Conservation (phyloP, 768 basidiomycete species). For the Psilocybe cubensis region DNA sequence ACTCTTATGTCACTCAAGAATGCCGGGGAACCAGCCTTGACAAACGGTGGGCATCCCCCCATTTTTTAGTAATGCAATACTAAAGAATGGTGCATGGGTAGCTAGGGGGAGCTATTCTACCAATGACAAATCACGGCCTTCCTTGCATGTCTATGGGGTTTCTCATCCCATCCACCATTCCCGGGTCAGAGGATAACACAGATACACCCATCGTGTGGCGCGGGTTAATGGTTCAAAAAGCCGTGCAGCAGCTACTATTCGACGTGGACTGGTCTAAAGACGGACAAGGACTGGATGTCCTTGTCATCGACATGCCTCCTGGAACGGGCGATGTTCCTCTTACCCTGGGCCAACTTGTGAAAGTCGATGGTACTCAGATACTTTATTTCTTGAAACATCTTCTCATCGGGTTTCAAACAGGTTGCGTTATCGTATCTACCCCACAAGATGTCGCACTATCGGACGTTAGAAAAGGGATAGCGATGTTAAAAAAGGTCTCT, state of each 20-base stretch:
- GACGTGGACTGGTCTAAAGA: slow-evolving; percentile 85
- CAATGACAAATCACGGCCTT: slow-evolving; percentile 85
- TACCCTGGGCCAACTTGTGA: slow-evolving; percentile 56
- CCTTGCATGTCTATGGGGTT: slow-evolving; percentile 99
- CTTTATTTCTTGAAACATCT: neutral
- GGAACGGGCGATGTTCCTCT: slow-evolving; percentile 97
- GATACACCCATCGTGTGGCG: slow-evolving; percentile 93
- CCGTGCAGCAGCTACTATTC: slow-evolving; percentile 93
- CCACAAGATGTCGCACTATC: slow-evolving; percentile 93
- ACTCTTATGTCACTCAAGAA: slow-evolving; percentile 89
- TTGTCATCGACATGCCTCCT: slow-evolving; percentile 96
- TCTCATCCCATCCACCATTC: slow-evolving; percentile 61
- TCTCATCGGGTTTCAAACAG: slow-evolving; percentile 41
- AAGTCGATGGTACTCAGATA: slow-evolving; percentile 19
- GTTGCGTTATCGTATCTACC: slow-evolving; percentile 92
- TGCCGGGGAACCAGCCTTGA: slow-evolving; percentile 78
- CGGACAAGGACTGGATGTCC: slow-evolving; percentile 69
- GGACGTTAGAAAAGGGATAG: slow-evolving; percentile 91
- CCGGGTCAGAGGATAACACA: slow-evolving; percentile 40
- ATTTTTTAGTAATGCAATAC: neutral
- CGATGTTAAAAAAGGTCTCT: slow-evolving; percentile 87
- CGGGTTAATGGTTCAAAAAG: slow-evolving; percentile 98
- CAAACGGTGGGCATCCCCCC: slow-evolving; percentile 51
- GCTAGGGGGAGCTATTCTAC: slow-evolving; percentile 76
- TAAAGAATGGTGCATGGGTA: slow-evolving; percentile 1